Conservation (phyloP, 768 basidiomycete genomes). For the Serendipita sp. region DNA sequence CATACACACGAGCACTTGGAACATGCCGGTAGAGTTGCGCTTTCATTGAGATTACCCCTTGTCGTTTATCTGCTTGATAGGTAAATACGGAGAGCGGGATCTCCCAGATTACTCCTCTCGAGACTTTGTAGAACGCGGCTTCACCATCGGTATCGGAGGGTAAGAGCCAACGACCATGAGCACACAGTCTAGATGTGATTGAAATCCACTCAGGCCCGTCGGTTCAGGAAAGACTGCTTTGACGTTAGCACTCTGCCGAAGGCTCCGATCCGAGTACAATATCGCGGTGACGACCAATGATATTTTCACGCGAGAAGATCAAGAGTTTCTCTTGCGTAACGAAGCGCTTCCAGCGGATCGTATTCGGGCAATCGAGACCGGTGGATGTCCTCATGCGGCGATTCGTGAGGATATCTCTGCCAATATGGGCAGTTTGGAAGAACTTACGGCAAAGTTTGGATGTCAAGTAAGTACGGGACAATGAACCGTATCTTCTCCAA, state of each 20-base stretch:
- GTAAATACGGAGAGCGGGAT: conserved; percentile 85
- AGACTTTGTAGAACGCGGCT: conserved; percentile 85
- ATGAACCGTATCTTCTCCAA: not conserved
- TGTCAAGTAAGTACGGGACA: conserved; percentile 38
- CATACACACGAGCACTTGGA: conserved; percentile 92
- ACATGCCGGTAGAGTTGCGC: conserved; percentile 48
- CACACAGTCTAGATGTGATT: not conserved
- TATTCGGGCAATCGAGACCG: conserved; percentile 94
- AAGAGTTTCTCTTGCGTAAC: conserved; percentile 92
- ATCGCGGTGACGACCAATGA: conserved; percentile 98
- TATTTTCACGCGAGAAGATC: conserved; percentile 96
- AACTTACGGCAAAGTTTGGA: conserved; percentile 75
- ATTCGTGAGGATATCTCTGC: conserved; percentile 97
- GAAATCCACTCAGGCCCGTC: conserved; percentile 52
- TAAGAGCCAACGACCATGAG: conserved; percentile 18
- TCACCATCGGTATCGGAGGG: conserved; percentile 98
- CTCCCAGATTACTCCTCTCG: conserved; percentile 72
- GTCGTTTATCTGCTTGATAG: conserved; percentile 26
- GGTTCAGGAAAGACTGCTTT: conserved; percentile 96
- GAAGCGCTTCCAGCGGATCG: conserved; percentile 69
- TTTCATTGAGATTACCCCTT: not conserved
- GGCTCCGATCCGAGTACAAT: conserved; percentile 69
- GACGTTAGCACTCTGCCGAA: conserved; percentile 76
- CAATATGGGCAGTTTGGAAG: conserved; percentile 91
- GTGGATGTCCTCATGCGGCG: conserved; percentile 95